Evolutionary conservation across 2,329 filamentous ascomycete genomes (phyloP), one percentile per base, ranked within the genome.

Genomic region (Pseudogymnoascus sp.): DNA sequence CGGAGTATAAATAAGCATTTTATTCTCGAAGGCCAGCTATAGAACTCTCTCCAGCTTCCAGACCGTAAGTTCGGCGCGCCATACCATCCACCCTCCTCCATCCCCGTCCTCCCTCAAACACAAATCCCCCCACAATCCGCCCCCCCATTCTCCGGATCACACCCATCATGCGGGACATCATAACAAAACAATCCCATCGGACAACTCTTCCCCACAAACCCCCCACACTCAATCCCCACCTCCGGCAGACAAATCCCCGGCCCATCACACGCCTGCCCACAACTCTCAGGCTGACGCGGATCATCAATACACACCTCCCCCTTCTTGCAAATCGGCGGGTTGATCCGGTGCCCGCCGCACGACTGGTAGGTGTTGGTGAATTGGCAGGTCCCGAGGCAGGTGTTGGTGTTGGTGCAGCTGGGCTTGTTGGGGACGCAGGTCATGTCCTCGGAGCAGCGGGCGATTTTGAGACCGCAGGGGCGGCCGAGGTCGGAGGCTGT

Each of bases 401-500:
- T 46, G 42, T 46, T n/a, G 5, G 11, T 4, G 53, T 38, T 21
- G 6, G 28, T 36, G 53, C 53, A 34, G 0, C 80, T 78, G 25
- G 18, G 4, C 64, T 84, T 80, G 42, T 84, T 84, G 70, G 78
- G 83, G 70, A 84, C 83, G 80, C 80, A 83, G 0, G 81, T 46
- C 42, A 46, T 46, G 42, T 46, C 42, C 2, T 14, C 80, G 0
- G 79, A 79, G 14, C 81, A 77, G 0, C 78, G 74, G 77, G 81
- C 81, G 76, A 82, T 81, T 61, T 75, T 77, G 5, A 74, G 71
- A 65, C 76, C 78, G 16, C 28, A 36, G 53, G 53, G 5, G 14
- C 28, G 53, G 5, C 14, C 14, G 53, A 59, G 53, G 28, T 34
- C 53, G 25, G 53, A 59, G 53, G 36, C 53, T 1, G 23, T 21